Evolutionary conservation across 176 grass and related monocot genomes (phyloP).

Genomic region (Zea mays): DNA sequence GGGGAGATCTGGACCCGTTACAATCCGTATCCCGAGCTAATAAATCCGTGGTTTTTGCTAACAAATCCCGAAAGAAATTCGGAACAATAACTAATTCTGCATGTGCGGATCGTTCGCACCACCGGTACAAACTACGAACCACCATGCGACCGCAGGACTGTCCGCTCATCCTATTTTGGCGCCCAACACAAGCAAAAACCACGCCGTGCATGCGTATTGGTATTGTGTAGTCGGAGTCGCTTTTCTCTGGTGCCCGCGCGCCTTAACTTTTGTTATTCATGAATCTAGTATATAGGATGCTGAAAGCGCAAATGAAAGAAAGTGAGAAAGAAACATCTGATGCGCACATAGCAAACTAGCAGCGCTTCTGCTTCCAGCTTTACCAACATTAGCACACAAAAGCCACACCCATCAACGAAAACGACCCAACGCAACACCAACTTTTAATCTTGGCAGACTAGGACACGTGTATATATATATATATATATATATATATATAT

Average conservation of each 20-base stretch:
- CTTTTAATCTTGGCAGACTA: neutral
- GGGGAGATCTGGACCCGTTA: no score
- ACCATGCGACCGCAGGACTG: no score
- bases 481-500: neutral
- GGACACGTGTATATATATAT: neutral
- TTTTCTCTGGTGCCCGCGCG: neutral
- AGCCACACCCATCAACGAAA: neutral
- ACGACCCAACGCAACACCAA: neutral
- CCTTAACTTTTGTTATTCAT: constrained; percentile 11
- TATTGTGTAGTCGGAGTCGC: neutral
- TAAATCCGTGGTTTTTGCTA: no score
- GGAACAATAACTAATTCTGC: no score
- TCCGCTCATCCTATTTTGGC: no score
- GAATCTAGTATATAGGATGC: neutral
- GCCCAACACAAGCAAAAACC: no score
- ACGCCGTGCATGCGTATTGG: neutral
- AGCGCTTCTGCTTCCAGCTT: neutral
- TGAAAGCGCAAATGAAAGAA: constrained; percentile 23
- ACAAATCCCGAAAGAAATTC: no score
- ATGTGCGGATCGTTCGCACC: no score
- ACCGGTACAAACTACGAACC: no score
- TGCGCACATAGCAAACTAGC: neutral
- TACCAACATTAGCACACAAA: neutral
- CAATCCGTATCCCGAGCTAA: no score
- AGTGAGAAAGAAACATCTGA: constrained; percentile 4